Percentiles rank a stretch among this genome's conserved stretches.
These are phyloP conservation scores for Coemansia sp. DNA, from an alignment of 192 early-diverging fungal genomes.

Conservation along the genomic window DNA sequence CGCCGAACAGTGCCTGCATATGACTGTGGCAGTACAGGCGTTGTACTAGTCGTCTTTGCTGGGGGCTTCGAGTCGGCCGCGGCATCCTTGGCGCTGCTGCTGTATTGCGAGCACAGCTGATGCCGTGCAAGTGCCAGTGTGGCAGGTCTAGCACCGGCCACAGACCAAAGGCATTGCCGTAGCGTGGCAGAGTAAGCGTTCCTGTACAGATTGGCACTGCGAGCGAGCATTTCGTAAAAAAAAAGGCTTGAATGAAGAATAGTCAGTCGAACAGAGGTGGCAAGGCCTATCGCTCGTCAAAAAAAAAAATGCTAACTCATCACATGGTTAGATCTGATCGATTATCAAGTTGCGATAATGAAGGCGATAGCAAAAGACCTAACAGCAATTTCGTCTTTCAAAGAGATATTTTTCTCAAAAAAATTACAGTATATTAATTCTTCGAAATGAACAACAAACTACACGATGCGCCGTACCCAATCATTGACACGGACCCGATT, in stretches of 20 bases:
- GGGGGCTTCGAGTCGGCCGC: not conserved
- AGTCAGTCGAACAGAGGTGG: too few relatives aligned
- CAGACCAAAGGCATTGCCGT: not conserved
- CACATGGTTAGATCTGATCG: constrained; percentile 5
- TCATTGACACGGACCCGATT: constrained; percentile 92
- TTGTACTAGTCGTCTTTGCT: not conserved
- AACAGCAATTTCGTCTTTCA: too few relatives aligned
- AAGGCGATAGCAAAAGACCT: too few relatives aligned
- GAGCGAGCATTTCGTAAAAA: not conserved
- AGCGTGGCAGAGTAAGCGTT: not conserved
- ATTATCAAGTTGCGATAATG: not conserved
- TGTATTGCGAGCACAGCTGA: constrained; percentile 8
- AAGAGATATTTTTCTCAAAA: too few relatives aligned
- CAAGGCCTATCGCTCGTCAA: too few relatives aligned
- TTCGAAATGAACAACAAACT: constrained; percentile 6
- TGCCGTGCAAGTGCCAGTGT: not conserved
- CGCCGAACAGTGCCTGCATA: constrained; percentile 18
- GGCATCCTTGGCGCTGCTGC: constrained; percentile 6
- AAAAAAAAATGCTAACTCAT: too few relatives aligned
- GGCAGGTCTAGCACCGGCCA: not conserved
- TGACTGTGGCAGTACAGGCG: constrained; percentile 19
- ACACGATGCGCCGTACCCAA: constrained; percentile 69
- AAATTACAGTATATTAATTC: too few relatives aligned
- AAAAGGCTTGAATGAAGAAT: too few relatives aligned
- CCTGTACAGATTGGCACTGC: not conserved